Evolutionary conservation across 2,329 filamentous ascomycete genomes (phyloP).

Genomic region (Emergomyces orientalis): DNA sequence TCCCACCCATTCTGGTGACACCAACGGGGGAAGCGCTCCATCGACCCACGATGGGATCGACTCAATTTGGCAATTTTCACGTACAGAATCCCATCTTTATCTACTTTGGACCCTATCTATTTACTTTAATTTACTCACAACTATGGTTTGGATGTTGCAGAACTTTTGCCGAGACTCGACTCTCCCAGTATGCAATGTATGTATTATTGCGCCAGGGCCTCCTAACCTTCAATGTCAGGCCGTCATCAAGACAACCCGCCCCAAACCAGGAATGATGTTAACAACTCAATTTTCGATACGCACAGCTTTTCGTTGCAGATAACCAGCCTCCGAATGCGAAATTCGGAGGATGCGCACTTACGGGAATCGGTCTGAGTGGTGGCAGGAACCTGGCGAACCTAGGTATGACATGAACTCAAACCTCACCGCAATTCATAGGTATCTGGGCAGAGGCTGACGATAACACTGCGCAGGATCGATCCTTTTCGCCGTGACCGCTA

Average conservation of each 20-base stretch:
- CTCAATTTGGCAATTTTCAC: conserved; percentile 51
- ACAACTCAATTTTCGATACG: background rate
- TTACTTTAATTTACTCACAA: conserved; percentile 1
- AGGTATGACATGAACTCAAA: conserved; percentile 45
- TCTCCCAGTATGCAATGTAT: conserved; percentile 74
- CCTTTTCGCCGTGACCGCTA: conserved; percentile 67
- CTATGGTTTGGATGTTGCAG: conserved; percentile 36
- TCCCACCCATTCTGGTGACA: background rate
- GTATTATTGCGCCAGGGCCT: conserved; percentile 27
- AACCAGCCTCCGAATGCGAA: conserved; percentile 53
- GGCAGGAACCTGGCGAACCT: conserved; percentile 67
- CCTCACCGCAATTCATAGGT: background rate
- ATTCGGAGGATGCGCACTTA: conserved; percentile 62
- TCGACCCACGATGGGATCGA: conserved; percentile 38
- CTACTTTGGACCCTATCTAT: conserved; percentile 1
- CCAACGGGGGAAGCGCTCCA: background rate
- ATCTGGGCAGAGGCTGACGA: conserved; percentile 23
- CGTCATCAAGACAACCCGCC: background rate
- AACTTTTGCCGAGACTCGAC: conserved; percentile 77
- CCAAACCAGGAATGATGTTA: background rate
- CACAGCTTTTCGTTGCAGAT: conserved; percentile 54
- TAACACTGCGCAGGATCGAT: conserved; percentile 60
- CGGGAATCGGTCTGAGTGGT: conserved; percentile 61
- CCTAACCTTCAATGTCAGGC: background rate
- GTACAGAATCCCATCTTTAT: conserved; percentile 30